Evolutionary conservation across 2,329 filamentous ascomycete species (phyloP).

Genomic region (Verticillium nonalfalfae): DNA sequence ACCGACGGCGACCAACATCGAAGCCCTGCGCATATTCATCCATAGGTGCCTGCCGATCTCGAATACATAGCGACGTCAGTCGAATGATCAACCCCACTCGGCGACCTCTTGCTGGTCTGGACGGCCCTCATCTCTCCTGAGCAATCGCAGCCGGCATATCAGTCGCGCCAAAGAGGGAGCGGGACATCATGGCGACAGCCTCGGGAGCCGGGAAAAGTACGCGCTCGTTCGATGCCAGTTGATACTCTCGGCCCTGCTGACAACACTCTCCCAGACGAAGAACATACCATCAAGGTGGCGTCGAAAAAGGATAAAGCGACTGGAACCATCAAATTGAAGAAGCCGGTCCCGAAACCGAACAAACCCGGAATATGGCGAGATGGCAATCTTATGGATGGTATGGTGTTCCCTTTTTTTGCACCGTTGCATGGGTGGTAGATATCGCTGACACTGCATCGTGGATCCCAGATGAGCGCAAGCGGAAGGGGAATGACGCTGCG

Average conservation of each 20-base stretch:
- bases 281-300: slow-evolving; percentile 57
- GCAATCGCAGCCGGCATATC: background rate
- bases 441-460: background rate
- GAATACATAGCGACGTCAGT: background rate
- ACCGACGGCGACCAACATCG: background rate
- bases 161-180: background rate
- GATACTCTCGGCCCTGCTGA: background rate
- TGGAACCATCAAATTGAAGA: slow-evolving; percentile 57
- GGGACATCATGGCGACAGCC: slow-evolving; percentile 7
- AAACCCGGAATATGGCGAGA: slow-evolving; percentile 69
- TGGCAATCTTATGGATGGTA: slow-evolving; percentile 57
- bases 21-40: background rate
- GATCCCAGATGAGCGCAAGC: slow-evolving; percentile 47
- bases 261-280: slow-evolving; percentile 33
- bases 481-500: slow-evolving; percentile 34
- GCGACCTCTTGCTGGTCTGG: background rate
- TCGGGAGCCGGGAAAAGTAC: slow-evolving; percentile 11
- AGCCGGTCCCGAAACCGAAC: slow-evolving; percentile 52
- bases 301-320: slow-evolving; percentile 44
- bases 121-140: background rate
- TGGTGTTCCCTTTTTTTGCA: background rate
- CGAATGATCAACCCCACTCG: background rate
- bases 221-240: background rate
- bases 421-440: background rate
- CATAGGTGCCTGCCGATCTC: background rate